Conservation (phyloP, 2,329 filamentous ascomycete species). For the Diaporthe eres region DNA sequence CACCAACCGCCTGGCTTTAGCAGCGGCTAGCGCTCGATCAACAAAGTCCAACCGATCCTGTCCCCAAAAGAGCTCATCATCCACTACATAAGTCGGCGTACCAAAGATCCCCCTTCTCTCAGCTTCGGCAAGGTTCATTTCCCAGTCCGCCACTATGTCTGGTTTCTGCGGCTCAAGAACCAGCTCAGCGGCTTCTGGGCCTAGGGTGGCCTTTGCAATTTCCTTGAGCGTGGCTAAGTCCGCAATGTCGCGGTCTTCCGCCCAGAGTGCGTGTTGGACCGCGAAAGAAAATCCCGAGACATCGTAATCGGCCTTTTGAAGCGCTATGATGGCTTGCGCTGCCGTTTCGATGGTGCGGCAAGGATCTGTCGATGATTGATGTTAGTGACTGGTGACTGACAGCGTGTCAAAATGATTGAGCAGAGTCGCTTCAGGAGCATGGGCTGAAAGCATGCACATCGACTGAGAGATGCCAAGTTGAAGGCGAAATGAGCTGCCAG, state of each 20-base stretch:
- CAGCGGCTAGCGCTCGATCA: slow-evolving; percentile 21
- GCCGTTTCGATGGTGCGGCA: slow-evolving; percentile 29
- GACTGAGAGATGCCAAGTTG: not conserved
- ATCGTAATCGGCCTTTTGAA: slow-evolving; percentile 18
- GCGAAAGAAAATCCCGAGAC: slow-evolving; percentile 25
- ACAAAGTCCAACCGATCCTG: slow-evolving; percentile 33
- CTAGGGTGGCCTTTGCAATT: slow-evolving; percentile 2
- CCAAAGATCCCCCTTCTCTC: slow-evolving; percentile 25
- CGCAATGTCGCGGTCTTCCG: slow-evolving; percentile 31
- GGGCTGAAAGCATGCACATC: no score
- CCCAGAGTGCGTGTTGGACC: slow-evolving; percentile 29
- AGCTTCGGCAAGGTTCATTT: slow-evolving; percentile 20
- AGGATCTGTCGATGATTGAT: not conserved
- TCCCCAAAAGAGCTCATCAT: slow-evolving; percentile 35
- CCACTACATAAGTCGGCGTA: slow-evolving; percentile 33
- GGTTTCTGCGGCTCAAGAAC: not conserved
- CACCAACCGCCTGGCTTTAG: not conserved
- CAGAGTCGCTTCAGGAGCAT: no score
- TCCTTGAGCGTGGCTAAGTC: slow-evolving; percentile 25
- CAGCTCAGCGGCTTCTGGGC: slow-evolving; percentile 3
- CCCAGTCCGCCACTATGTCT: slow-evolving; percentile 21
- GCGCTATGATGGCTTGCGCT: slow-evolving; percentile 30
- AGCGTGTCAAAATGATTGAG: no score
- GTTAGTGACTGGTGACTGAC: not conserved
- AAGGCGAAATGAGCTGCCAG: not conserved